phyloP scores from a whole-genome alignment of 805 yeast genomes.

The fission yeast (Schizosaccharomyces pombe) region DNA sequence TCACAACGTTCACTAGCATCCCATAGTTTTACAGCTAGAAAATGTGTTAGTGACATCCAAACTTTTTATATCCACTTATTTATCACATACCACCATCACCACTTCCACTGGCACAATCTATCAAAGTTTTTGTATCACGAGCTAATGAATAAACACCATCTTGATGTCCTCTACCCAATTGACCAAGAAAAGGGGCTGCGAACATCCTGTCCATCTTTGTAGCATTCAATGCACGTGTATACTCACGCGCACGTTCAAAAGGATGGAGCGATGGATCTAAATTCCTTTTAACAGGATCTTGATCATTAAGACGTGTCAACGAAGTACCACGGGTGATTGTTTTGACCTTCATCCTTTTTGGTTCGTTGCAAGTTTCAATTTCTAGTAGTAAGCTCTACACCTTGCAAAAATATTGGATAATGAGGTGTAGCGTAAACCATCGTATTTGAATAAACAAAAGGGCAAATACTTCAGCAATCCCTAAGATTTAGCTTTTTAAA shows the following conservation, averaged over 20 bases:
- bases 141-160: conserved; percentile 85
- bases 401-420: too few relatives aligned
- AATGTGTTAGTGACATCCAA: neutral
- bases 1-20: conserved; percentile 62
- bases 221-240: conserved; percentile 81
- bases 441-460: too few relatives aligned
- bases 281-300: conserved; percentile 41
- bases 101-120: conserved; percentile 67
- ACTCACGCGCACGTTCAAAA: conserved; percentile 89
- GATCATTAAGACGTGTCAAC: conserved; percentile 3
- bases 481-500: too few relatives aligned
- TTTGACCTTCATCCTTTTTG: neutral
- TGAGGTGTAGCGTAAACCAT: too few relatives aligned
- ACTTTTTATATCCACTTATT: neutral
- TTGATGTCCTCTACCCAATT: conserved; percentile 79
- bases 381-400: too few relatives aligned
- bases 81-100: conserved; percentile 46
- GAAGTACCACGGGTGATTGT: conserved; percentile 1
- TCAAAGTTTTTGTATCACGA: conserved; percentile 43
- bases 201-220: conserved; percentile 54
- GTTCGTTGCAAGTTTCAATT: neutral
- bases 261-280: conserved; percentile 88
- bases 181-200: conserved; percentile 93
- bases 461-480: too few relatives aligned
- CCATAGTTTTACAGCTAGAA: conserved; percentile 61